Percentiles rank a stretch among this genome's conserved stretches.
Evolutionary conservation across 78 protist species (phyloP).

Genomic region (Mantamonas sphyraenae): DNA sequence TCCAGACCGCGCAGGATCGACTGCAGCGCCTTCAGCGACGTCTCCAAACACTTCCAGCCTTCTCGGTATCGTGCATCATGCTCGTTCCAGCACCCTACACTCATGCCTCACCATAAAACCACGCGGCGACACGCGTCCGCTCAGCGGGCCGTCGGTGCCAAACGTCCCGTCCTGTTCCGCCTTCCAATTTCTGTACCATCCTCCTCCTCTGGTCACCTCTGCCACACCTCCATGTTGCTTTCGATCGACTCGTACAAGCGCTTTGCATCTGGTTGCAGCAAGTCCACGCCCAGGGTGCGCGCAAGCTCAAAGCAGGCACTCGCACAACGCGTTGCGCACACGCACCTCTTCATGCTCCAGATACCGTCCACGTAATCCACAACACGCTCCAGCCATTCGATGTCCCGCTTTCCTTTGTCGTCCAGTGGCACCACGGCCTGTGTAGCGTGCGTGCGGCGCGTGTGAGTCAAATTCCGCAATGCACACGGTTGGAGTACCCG

Average conservation of each 20-base stretch:
- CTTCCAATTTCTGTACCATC: too few relatives aligned
- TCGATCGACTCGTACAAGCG: neutral
- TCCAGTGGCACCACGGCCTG: too few relatives aligned
- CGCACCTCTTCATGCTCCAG: neutral
- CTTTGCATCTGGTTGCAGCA: too few relatives aligned
- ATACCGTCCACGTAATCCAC: too few relatives aligned
- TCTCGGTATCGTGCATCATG: slow-evolving; percentile 16
- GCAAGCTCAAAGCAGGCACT: neutral
- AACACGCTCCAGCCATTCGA: too few relatives aligned
- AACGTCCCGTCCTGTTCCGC: neutral
- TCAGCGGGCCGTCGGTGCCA: neutral
- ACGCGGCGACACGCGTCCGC: neutral
- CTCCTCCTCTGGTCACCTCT: too few relatives aligned
- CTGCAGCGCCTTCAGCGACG: slow-evolving; percentile 9
- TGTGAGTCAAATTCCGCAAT: too few relatives aligned
- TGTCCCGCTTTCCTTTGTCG: too few relatives aligned
- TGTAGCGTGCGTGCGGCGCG: too few relatives aligned
- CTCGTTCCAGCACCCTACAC: neutral
- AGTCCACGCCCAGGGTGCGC: neutral
- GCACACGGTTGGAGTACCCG: too few relatives aligned
- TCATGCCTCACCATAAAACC: neutral
- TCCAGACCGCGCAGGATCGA: neutral
- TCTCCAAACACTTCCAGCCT: slow-evolving; percentile 24
- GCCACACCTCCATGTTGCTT: neutral
- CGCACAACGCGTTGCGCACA: neutral